A percentile compares a stretch with the other conserved stretches of the same genome.
Conservation (phyloP, 2,329 filamentous ascomycete species). For the Trichoderma brevicompactum region DNA sequence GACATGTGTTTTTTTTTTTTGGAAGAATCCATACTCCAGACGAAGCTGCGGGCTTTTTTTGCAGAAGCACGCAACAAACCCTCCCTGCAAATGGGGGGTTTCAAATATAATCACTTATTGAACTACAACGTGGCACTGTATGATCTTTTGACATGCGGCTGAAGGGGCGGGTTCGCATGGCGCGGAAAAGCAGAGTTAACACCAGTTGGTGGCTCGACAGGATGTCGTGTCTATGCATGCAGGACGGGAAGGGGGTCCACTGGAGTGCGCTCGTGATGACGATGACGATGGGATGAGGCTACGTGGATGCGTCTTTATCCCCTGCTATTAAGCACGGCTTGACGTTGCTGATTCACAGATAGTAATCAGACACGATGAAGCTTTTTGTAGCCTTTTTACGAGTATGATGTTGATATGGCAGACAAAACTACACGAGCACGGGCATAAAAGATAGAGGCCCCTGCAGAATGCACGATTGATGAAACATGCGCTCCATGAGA, state of each 20-base stretch:
- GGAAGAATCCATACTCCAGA: conserved; percentile 1
- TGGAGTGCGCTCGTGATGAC: neutral
- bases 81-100: neutral
- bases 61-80: neutral
- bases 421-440: no score
- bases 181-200: neutral
- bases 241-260: conserved; percentile 12
- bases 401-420: no score
- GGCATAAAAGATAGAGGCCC: no score
- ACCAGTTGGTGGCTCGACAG: conserved; percentile 16
- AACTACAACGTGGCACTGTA: neutral
- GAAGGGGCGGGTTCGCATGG: conserved; percentile 4
- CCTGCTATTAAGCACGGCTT: neutral
- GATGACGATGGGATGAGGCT: neutral
- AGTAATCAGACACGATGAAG: no score
- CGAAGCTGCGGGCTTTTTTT: neutral
- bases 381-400: no score
- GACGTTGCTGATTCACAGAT: no score
- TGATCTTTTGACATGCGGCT: neutral
- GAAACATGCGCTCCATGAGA: no score
- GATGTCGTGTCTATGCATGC: conserved; percentile 6
- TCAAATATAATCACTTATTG: conserved; percentile 15
- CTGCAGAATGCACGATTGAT: no score
- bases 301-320: neutral
- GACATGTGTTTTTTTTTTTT: conserved; percentile 1